Conservation (phyloP, 1,284 basidiomycete genomes). For the Malassezia japonica region DNA sequence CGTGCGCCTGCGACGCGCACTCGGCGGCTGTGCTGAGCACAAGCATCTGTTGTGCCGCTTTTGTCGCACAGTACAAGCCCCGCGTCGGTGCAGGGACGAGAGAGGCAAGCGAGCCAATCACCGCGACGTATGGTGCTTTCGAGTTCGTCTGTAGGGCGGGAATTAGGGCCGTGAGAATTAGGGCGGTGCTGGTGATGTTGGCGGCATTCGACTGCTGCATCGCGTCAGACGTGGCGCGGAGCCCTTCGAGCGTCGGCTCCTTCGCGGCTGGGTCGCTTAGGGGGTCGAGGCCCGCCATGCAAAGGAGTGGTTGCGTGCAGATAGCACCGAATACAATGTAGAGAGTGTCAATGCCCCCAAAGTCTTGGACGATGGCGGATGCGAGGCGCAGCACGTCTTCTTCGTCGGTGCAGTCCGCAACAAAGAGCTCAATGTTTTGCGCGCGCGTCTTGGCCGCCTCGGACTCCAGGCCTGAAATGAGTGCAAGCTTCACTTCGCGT, state of each 20-base stretch:
- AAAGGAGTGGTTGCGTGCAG: constrained; percentile 64
- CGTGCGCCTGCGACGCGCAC: constrained; percentile 40
- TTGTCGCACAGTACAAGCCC: constrained; percentile 70
- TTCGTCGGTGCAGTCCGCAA: constrained; percentile 60
- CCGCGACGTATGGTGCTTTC: constrained; percentile 61
- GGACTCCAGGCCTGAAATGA: constrained; percentile 27
- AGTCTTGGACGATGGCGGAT: constrained; percentile 52
- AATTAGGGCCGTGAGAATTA: constrained; percentile 52
- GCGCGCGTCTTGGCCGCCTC: constrained; percentile 1
- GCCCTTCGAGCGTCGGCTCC: constrained; percentile 28
- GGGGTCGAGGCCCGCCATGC: constrained; percentile 58
- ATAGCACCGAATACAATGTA: constrained; percentile 74
- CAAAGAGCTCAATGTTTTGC: constrained; percentile 18
- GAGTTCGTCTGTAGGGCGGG: constrained; percentile 68
- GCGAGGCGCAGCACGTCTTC: constrained; percentile 60
- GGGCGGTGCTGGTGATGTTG: constrained; percentile 50
- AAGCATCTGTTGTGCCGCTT: constrained; percentile 65
- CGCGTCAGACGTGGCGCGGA: constrained; percentile 44
- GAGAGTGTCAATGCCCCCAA: constrained; percentile 71
- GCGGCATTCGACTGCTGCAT: constrained; percentile 43
- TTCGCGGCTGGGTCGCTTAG: constrained; percentile 14
- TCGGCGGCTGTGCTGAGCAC: constrained; percentile 69
- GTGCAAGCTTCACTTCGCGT: constrained; percentile 53
- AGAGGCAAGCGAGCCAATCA: constrained; percentile 68
- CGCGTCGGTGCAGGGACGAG: constrained; percentile 74